A percentile compares a stretch with the other conserved stretches of the same genome.
Evolutionary conservation across 2,329 filamentous ascomycete genomes (phyloP).

Genomic region (Eurotiales sp.): DNA sequence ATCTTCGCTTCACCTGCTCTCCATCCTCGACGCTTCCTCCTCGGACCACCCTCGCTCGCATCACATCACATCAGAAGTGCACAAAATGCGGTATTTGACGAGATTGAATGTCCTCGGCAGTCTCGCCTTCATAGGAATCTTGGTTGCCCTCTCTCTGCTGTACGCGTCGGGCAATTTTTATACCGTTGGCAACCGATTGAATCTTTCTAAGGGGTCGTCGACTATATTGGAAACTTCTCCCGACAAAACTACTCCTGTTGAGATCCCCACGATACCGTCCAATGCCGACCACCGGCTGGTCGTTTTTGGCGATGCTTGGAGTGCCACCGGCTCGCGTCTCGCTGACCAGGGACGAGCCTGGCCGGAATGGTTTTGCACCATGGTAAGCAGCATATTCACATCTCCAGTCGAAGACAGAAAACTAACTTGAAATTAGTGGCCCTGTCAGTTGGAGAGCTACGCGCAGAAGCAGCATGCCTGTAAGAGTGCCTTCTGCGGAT

Average conservation of each 20-base stretch:
- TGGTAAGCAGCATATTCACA: slow-evolving; percentile 23
- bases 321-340: slow-evolving; percentile 28
- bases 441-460: slow-evolving; percentile 33
- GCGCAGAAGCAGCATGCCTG: slow-evolving; percentile 27
- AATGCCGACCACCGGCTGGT: slow-evolving; percentile 27
- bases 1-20: neutral
- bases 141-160: slow-evolving; percentile 9
- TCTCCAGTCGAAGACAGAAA: too few species aligned
- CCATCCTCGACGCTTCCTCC: neutral
- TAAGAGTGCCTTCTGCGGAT: slow-evolving; percentile 26
- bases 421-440: slow-evolving; percentile 22
- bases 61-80: neutral
- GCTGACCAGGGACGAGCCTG: slow-evolving; percentile 27
- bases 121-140: slow-evolving; percentile 10
- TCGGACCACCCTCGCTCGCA: too few species aligned
- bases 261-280: slow-evolving; percentile 19
- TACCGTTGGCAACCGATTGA: slow-evolving; percentile 16
- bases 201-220: slow-evolving; percentile 16
- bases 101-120: slow-evolving; percentile 8
- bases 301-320: slow-evolving; percentile 40
- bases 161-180: slow-evolving; percentile 23
- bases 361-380: slow-evolving; percentile 35
- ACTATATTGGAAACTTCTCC: slow-evolving; percentile 11
- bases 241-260: slow-evolving; percentile 19
- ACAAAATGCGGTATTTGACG: slow-evolving; percentile 10